phyloP scores from a whole-genome alignment of 2,329 filamentous ascomycete species.

The Beauveria scarabaeidicola region DNA sequence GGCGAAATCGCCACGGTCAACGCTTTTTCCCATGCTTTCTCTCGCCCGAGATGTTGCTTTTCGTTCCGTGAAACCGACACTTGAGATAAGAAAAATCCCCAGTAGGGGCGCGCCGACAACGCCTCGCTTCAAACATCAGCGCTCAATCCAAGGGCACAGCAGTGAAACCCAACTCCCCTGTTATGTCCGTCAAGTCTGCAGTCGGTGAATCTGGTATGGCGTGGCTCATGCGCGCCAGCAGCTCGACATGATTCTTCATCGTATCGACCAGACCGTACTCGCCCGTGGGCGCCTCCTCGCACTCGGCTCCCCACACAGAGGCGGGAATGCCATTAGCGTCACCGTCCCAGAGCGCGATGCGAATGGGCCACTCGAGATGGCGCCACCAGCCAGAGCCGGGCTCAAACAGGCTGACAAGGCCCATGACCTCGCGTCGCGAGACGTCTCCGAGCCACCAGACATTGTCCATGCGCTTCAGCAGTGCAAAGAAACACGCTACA shows the following conservation, averaged over 20 bases:
- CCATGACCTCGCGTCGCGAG: slow-evolving; percentile 55
- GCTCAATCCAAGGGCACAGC: slow-evolving; percentile 9
- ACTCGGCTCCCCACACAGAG: slow-evolving; percentile 49
- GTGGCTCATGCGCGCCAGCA: slow-evolving; percentile 28
- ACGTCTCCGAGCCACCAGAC: slow-evolving; percentile 66
- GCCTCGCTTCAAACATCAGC: background rate
- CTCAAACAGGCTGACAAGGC: slow-evolving; percentile 51
- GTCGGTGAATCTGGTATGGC: slow-evolving; percentile 15
- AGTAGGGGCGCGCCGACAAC: background rate
- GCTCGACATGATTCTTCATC: slow-evolving; percentile 32
- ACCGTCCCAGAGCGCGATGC: slow-evolving; percentile 50
- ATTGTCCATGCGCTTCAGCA: slow-evolving; percentile 52
- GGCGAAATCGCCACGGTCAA: background rate
- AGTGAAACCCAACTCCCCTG: slow-evolving; percentile 24
- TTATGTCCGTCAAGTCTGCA: slow-evolving; percentile 17
- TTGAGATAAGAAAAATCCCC: background rate
- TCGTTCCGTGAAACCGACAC: slow-evolving; percentile 5
- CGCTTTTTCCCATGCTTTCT: slow-evolving; percentile 2
- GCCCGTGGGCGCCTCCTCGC: slow-evolving; percentile 33
- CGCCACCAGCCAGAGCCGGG: slow-evolving; percentile 52
- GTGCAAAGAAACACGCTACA: slow-evolving; percentile 57
- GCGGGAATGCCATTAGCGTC: slow-evolving; percentile 38
- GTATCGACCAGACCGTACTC: slow-evolving; percentile 26
- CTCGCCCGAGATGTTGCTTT: background rate
- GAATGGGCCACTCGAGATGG: slow-evolving; percentile 52